Evolutionary conservation across 768 basidiomycete species (phyloP).

Genomic region (Tricholoma sp.): DNA sequence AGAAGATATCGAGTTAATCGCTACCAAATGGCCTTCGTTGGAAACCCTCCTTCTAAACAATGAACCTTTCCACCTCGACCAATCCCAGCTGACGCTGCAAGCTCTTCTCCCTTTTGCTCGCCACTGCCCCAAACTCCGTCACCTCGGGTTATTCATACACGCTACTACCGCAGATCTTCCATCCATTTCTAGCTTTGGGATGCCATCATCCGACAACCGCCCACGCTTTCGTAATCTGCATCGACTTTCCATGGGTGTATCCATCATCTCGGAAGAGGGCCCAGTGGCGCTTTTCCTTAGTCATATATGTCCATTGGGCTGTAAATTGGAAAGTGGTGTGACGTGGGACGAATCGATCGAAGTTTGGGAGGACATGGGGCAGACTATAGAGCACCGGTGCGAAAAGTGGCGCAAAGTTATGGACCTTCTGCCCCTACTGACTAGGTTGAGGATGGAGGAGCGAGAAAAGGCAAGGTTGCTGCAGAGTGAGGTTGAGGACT

Average conservation of each 20-base stretch:
- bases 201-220: constrained; percentile 9
- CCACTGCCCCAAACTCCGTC: constrained; percentile 33
- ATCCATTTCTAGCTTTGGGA: constrained; percentile 9
- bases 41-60: constrained; percentile 41
- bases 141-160: constrained; percentile 39
- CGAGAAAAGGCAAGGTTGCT: constrained; percentile 40
- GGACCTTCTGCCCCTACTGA: constrained; percentile 8
- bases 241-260: constrained; percentile 46
- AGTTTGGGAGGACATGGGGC: constrained; percentile 6
- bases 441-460: constrained; percentile 9
- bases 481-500: constrained; percentile 44
- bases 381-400: constrained; percentile 18
- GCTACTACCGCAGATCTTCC: constrained; percentile 23
- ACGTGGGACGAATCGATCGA: constrained; percentile 36
- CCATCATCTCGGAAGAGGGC: constrained; percentile 36
- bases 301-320: constrained; percentile 41
- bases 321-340: constrained; percentile 39
- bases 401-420: constrained; percentile 7
- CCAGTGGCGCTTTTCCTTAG: constrained; percentile 50
- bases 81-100: constrained; percentile 29
- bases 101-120: constrained; percentile 37
- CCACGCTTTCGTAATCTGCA: constrained; percentile 27
- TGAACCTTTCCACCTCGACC: constrained; percentile 32
- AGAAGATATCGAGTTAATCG: constrained; percentile 41
- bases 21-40: constrained; percentile 39